These are phyloP conservation scores for Microsporum audouinii DNA, from an alignment of 2,329 filamentous ascomycete genomes.

Conservation along the genomic window DNA sequence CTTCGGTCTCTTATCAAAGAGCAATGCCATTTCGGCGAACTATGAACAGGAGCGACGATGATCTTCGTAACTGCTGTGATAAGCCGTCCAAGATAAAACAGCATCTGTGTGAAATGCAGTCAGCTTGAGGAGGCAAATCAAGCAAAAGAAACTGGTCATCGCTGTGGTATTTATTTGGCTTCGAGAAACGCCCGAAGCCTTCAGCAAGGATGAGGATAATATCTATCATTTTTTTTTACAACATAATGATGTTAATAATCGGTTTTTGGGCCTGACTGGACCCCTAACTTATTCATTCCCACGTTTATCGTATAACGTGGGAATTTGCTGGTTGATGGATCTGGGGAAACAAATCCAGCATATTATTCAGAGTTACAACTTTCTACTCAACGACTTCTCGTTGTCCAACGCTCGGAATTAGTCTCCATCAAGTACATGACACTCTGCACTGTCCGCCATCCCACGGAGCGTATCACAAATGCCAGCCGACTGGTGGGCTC, in stretches of 20 bases:
- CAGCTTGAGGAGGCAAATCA: background rate
- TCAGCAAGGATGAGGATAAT: background rate
- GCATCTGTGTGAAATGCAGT: background rate
- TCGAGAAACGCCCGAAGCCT: background rate
- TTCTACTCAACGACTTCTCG: background rate
- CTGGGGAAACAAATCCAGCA: background rate
- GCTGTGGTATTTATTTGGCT: background rate
- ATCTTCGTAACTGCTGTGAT: background rate
- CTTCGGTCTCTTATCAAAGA: background rate
- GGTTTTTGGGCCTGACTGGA: background rate
- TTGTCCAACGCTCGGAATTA: background rate
- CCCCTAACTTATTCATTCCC: background rate
- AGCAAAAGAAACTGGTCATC: background rate
- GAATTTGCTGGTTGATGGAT: background rate
- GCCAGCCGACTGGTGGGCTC: background rate
- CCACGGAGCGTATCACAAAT: background rate
- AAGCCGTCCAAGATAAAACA: constrained; percentile 1
- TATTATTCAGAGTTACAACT: background rate
- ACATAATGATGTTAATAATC: background rate
- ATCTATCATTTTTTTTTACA: background rate
- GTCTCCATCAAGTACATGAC: background rate
- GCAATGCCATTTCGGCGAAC: background rate
- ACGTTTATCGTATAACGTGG: background rate
- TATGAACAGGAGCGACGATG: background rate
- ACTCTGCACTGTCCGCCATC: background rate